Conservation (phyloP, 2,329 filamentous ascomycete genomes). For the Ustilaginoidea virens region DNA sequence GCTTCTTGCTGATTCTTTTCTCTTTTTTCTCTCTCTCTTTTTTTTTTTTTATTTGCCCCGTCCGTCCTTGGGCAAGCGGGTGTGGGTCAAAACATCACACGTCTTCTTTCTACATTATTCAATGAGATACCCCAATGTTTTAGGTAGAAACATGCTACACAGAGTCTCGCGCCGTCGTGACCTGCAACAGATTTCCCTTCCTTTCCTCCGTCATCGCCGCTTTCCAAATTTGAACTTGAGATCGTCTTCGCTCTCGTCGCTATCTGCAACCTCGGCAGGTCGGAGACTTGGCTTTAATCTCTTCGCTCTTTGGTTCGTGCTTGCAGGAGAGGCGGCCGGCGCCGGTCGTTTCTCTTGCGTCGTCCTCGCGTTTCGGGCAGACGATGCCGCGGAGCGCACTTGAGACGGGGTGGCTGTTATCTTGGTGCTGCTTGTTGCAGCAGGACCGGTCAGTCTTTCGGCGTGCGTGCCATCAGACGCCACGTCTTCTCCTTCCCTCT, state of each 20-base stretch:
- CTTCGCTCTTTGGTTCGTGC: constrained; percentile 18
- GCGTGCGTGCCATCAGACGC: constrained; percentile 1
- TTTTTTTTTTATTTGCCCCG: too few relatives aligned
- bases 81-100: too few relatives aligned
- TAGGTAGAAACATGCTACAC: too few relatives aligned
- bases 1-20: too few relatives aligned
- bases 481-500: constrained; percentile 9
- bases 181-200: too few relatives aligned
- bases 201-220: constrained; percentile 20
- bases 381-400: constrained; percentile 14
- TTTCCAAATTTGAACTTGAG: constrained; percentile 40
- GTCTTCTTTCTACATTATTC: too few relatives aligned
- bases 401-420: constrained; percentile 14
- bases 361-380: constrained; percentile 8
- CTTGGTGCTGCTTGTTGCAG: constrained; percentile 11
- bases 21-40: too few relatives aligned
- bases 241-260: constrained; percentile 39
- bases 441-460: constrained; percentile 4
- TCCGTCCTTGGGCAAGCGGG: too few relatives aligned
- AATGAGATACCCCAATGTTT: too few relatives aligned
- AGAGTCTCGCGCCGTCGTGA: too few relatives aligned
- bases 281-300: constrained; percentile 18
- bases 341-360: constrained; percentile 19
- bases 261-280: constrained; percentile 19
- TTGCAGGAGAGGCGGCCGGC: constrained; percentile 11